Percentiles rank a stretch among this genome's conserved stretches.
Conservation (phyloP, 1,139 yeast genomes). For the Candida sp. region DNA sequence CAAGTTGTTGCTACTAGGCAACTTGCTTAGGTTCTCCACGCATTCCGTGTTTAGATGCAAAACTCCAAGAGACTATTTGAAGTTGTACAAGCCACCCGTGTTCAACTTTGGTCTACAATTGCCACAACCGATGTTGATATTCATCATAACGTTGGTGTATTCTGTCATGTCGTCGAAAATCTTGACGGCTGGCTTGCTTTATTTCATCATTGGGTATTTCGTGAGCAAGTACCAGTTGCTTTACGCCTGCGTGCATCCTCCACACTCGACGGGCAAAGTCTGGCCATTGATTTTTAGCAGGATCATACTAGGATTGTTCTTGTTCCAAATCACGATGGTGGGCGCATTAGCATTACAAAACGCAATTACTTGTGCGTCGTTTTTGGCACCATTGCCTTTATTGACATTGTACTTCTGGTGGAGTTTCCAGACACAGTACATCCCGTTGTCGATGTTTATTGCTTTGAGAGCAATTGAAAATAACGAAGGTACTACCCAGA, state of each 20-base stretch:
- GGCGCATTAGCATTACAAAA: conserved; percentile 84
- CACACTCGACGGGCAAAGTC: conserved; percentile 72
- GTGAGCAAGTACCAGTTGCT: conserved; percentile 69
- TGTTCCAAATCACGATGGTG: conserved; percentile 88
- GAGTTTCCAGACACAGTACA: conserved; percentile 81
- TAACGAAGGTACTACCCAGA: conserved; percentile 12
- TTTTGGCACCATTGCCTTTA: conserved; percentile 76
- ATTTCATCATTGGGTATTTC: conserved; percentile 63
- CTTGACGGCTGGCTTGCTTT: conserved; percentile 65
- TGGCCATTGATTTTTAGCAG: conserved; percentile 72
- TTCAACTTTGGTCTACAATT: conserved; percentile 68
- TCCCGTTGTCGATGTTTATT: conserved; percentile 83
- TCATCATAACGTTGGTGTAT: conserved; percentile 64
- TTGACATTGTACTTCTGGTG: conserved; percentile 70
- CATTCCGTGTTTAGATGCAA: conserved; percentile 50
- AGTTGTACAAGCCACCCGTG: conserved; percentile 59
- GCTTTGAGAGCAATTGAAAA: conserved; percentile 65
- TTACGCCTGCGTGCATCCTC: conserved; percentile 71
- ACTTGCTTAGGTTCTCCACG: conserved; percentile 59
- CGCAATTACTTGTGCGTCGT: conserved; percentile 75
- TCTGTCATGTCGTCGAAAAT: conserved; percentile 70
- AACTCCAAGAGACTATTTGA: conserved; percentile 60
- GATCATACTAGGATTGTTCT: conserved; percentile 58
- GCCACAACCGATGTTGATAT: conserved; percentile 67
- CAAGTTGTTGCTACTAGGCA: conserved; percentile 71